Conservation (phyloP, 169 alveolate genomes). For the Cryptosporidium baileyi region DNA sequence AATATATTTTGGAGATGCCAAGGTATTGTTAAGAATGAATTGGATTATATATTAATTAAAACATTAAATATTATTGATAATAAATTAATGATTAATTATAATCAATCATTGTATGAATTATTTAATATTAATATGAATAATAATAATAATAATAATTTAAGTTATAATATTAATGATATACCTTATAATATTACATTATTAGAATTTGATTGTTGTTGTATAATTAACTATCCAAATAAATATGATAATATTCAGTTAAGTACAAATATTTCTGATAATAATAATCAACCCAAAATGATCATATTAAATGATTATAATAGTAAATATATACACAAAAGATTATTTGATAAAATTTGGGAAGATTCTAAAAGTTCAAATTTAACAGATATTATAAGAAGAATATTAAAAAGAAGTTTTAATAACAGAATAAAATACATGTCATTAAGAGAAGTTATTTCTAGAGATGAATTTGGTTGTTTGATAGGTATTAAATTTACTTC, state of each 20-base stretch:
- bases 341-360: constrained; percentile 39
- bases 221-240: constrained; percentile 2
- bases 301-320: not conserved
- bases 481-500: constrained; percentile 17
- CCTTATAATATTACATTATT: constrained; percentile 8
- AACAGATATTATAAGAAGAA: constrained; percentile 13
- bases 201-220: constrained; percentile 37
- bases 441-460: constrained; percentile 23
- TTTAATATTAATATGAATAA: not conserved
- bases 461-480: constrained; percentile 26
- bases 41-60: not conserved
- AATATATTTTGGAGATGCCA: constrained; percentile 68
- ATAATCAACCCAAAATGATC: not conserved
- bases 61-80: constrained; percentile 19
- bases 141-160: not conserved
- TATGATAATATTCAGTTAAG: not conserved
- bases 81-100: not conserved
- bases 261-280: not conserved
- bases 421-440: not conserved
- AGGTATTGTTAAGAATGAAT: constrained; percentile 16
- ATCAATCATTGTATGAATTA: not conserved
- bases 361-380: constrained; percentile 3
- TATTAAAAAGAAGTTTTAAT: not conserved
- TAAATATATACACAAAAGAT: not conserved
- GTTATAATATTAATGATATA: not conserved